Base-by-base conservation (phyloP, 2,329 filamentous ascomycete genomes). In the Arthrocladium fulminans region DNA sequence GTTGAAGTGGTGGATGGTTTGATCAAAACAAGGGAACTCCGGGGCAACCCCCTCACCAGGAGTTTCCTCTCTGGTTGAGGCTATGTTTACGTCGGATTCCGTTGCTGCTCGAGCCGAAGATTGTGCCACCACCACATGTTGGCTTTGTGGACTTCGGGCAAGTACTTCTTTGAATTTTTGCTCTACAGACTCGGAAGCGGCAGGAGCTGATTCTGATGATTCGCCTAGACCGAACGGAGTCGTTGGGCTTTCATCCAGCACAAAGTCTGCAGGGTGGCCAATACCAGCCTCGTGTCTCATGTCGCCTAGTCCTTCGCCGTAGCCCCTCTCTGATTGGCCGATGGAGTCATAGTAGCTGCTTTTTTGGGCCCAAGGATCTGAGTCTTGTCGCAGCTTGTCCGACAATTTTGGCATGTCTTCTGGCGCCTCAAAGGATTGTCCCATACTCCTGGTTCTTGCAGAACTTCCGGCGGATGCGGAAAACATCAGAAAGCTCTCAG, bases 401-500 rank as follows among this genome's bases (percentile, higher is more conserved):
- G 41, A 10, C 9, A 8, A 24, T 2, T 44, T 27, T 22, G 27
- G 3, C 15, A 25, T 25, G 6, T 23, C 27, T 6, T 41, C 40
- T 10, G 49, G 57, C 12, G 56, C 57, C 13, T 60, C 67, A 34
- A 74, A 73, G 0, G 77, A 79, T 23, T 69, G 72, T 17, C 71
- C 72, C 27, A 75, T 65, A 3, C 76, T 80, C 47, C 71, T 70
- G 4, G 68, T 70, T 45, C 65, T 69, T 45, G 75, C 69, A 4
- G 78, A 81, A 51, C 71, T 71, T 52, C 76, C 75, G 1, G 75
- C 75, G 8, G 78, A 79, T n/a, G 75, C 74, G 32, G 77, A 80
- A 53, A 82, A 80, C 73, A 81, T 80, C 19, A 73, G 67, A 55
- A 81, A 81, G 60, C 77, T 81, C 53, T 81, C 79, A 5, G 73